Percentiles rank a stretch among this genome's conserved stretches.
phyloP scores from a whole-genome alignment of 805 yeast genomes.

The Lachancea lanzarotensis region DNA sequence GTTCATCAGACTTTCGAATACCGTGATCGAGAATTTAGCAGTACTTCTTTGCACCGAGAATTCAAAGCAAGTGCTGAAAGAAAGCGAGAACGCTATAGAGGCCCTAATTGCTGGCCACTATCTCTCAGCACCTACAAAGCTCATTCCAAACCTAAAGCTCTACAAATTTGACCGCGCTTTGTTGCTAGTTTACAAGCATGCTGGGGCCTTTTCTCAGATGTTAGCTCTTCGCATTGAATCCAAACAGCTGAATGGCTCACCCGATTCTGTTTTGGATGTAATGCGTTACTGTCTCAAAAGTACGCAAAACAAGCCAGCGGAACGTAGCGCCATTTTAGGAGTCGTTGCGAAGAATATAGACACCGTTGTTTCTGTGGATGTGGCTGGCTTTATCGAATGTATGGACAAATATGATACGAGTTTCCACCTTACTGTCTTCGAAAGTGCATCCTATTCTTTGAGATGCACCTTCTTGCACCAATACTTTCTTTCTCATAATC shows the following conservation, averaged over 20 bases:
- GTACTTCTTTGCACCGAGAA: conserved; percentile 42
- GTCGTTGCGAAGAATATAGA: conserved; percentile 16
- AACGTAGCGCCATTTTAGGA: conserved; percentile 5
- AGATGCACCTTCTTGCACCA: conserved; percentile 19
- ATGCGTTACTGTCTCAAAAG: conserved; percentile 5
- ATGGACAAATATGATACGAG: conserved; percentile 16
- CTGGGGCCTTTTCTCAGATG: conserved; percentile 12
- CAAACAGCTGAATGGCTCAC: conserved; percentile 1
- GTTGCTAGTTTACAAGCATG: conserved; percentile 19
- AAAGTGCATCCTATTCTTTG: conserved; percentile 1
- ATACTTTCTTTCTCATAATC: conserved; percentile 8
- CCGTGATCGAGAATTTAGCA: conserved; percentile 43
- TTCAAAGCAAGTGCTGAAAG: conserved; percentile 36
- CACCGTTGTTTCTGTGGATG: conserved; percentile 6
- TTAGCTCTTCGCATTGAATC: conserved; percentile 11
- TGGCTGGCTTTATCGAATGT: conserved; percentile 7
- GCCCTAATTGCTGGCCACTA: conserved; percentile 61
- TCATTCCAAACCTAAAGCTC: conserved; percentile 30
- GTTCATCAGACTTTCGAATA: conserved; percentile 66
- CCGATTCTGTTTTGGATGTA: neutral
- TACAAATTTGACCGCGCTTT: conserved; percentile 21
- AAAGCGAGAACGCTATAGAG: conserved; percentile 71
- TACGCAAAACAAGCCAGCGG: conserved; percentile 7
- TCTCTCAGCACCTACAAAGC: conserved; percentile 45
- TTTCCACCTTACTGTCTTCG: conserved; percentile 16